Percentiles rank a stretch among this genome's conserved stretches.
Conservation (phyloP, 257 asterid species). For the Datura wrightii region DNA sequence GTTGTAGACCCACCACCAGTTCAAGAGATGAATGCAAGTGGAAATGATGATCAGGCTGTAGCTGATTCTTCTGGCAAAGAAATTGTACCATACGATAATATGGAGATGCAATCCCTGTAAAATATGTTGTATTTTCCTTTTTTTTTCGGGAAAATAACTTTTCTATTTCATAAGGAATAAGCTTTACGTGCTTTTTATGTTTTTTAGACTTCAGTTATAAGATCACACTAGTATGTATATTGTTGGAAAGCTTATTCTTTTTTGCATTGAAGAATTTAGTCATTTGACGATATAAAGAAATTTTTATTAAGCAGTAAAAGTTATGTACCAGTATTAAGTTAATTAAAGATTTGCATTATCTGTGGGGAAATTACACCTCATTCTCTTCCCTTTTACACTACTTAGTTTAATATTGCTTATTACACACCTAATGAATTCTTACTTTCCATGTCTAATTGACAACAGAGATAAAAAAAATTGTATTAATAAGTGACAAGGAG, state of each 20-base stretch:
- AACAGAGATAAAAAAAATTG: no score
- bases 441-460: neutral
- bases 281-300: neutral
- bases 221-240: neutral
- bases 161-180: no score
- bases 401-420: neutral
- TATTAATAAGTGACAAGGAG: no score
- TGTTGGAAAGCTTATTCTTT: neutral
- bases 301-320: neutral
- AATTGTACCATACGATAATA: slow-evolving; percentile 39
- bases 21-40: slow-evolving; percentile 63
- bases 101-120: slow-evolving; percentile 61
- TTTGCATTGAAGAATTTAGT: neutral
- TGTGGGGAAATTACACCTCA: neutral
- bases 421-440: neutral
- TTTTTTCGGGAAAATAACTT: neutral
- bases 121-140: neutral
- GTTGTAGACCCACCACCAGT: slow-evolving; percentile 58
- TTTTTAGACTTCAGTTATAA: neutral
- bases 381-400: neutral
- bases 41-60: slow-evolving; percentile 26
- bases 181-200: fast-evolving
- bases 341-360: neutral
- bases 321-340: neutral
- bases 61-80: slow-evolving; percentile 38